Evolutionary conservation across 805 yeast species (phyloP), one percentile per base, ranked within the genome.

Genomic region (Torulaspora gathmanii): DNA sequence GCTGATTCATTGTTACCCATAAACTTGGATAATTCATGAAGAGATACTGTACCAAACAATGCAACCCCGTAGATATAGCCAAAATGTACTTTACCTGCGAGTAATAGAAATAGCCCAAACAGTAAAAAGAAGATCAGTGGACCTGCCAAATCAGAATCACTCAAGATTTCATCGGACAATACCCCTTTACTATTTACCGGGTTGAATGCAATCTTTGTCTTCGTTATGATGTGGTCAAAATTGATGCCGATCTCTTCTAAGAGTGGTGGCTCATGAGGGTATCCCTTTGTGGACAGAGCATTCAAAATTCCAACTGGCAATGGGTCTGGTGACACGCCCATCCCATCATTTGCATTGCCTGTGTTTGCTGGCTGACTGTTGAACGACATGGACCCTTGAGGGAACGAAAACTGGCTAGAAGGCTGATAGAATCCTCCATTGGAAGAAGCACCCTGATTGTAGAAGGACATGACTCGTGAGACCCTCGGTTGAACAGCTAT

Each of bases 31-130:
- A 93, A 71, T 55, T 78, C 78, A 67, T 90, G 97, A 53, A 89
- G 77, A 26, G 95, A 80, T 12, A 87, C 62, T 1, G 95, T 84
- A 13, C 99, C 99, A 55, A 91, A 81, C 34, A 93, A 68, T 0
- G 96, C 98, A 33, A 93, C 95, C 31, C 99, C 98, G 60, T 93
- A 93, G 40, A 93, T 86, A 65, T 93, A 93, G 2, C 98, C 98
- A 63, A 93, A 93, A 64, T 93, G 98, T 12, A 91, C 86, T 64
- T 91, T 93, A 4, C 99, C 98, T 1, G 95, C 82, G 35, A 90
- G 72, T 40, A 91, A 70, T 43, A 93, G 70, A 49, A 84, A 79
- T 0, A 89, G 76, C 16, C 96, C 99, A 61, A 91, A 91, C 45
- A 88, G 66, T 42, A 93, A 70, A 58, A 91, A 91, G 65, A 91